Percentiles rank a stretch among this genome's conserved stretches.
Evolutionary conservation across 2,329 filamentous ascomycete species (phyloP).

Genomic region (Fusarium dlaminii): DNA sequence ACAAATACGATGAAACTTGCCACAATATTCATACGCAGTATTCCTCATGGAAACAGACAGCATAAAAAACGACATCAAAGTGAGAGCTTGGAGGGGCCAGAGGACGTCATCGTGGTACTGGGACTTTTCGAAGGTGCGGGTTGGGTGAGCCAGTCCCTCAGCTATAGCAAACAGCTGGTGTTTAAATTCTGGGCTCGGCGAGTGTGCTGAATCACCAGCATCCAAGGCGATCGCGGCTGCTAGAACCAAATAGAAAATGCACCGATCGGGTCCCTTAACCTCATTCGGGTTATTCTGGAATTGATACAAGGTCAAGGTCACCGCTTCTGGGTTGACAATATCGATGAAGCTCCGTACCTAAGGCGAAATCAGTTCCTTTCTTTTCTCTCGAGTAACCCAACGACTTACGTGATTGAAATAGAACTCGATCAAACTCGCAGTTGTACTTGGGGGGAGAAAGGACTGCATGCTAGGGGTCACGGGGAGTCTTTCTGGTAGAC

Average conservation of each 20-base stretch:
- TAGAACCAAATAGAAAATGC: slow-evolving; percentile 69
- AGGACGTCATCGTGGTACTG: slow-evolving; percentile 66
- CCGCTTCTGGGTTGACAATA: slow-evolving; percentile 62
- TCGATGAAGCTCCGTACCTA: slow-evolving; percentile 70
- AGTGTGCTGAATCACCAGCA: slow-evolving; percentile 61
- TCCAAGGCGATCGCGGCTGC: slow-evolving; percentile 70
- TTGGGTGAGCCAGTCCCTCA: slow-evolving; percentile 57
- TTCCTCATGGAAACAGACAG: slow-evolving; percentile 69
- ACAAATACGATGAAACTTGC: slow-evolving; percentile 47
- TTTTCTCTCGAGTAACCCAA: background rate
- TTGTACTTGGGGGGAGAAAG: slow-evolving; percentile 57
- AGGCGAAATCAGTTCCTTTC: background rate
- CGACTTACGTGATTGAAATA: slow-evolving; percentile 68
- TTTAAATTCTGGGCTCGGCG: slow-evolving; percentile 60
- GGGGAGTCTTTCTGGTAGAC: slow-evolving; percentile 64
- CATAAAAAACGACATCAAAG: slow-evolving; percentile 72
- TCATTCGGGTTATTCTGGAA: slow-evolving; percentile 43
- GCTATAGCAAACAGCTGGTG: slow-evolving; percentile 71
- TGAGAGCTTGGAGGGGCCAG: slow-evolving; percentile 71
- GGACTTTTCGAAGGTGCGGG: background rate
- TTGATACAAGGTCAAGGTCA: slow-evolving; percentile 64
- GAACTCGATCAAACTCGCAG: slow-evolving; percentile 55
- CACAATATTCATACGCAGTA: slow-evolving; percentile 69
- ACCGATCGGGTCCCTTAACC: slow-evolving; percentile 62
- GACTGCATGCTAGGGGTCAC: background rate